Conservation (phyloP, 164 flowering plant species). For the Vitis rotundifolia region DNA sequence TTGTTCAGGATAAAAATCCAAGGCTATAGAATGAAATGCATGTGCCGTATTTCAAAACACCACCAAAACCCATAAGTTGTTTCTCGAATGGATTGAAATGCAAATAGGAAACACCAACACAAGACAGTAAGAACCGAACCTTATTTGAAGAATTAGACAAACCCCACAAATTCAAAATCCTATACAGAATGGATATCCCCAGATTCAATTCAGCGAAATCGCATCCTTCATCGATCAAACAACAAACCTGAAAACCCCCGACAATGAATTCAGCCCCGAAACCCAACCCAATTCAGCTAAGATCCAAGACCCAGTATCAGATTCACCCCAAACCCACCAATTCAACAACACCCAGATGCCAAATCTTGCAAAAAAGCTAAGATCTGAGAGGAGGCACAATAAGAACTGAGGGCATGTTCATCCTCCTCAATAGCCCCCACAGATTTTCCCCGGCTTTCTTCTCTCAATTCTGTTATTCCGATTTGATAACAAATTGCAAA, state of each 20-base stretch:
- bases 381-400: constrained; percentile 41
- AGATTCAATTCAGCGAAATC: constrained; percentile 25
- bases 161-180: background rate
- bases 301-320: constrained; percentile 22
- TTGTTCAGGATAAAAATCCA: too few species aligned
- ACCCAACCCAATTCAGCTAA: constrained; percentile 3
- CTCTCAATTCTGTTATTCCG: constrained; percentile 2
- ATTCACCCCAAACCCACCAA: constrained; percentile 25
- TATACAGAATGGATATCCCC: constrained; percentile 1
- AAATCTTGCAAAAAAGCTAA: constrained; percentile 30
- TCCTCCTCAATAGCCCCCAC: constrained; percentile 24
- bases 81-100: constrained; percentile 3
- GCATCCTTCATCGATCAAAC: constrained; percentile 33
- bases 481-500: constrained; percentile 21
- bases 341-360: constrained; percentile 28
- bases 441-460: constrained; percentile 2
- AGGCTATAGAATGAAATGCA: too few species aligned
- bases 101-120: background rate
- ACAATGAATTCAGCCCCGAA: constrained; percentile 2
- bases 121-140: constrained; percentile 3
- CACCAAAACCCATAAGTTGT: too few species aligned
- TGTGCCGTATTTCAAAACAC: too few species aligned
- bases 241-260: constrained; percentile 11
- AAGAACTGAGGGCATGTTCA: constrained; percentile 29
- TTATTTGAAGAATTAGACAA: constrained; percentile 2